Base-by-base conservation (phyloP, 306 rosid genomes). In the Argentina anserina region DNA sequence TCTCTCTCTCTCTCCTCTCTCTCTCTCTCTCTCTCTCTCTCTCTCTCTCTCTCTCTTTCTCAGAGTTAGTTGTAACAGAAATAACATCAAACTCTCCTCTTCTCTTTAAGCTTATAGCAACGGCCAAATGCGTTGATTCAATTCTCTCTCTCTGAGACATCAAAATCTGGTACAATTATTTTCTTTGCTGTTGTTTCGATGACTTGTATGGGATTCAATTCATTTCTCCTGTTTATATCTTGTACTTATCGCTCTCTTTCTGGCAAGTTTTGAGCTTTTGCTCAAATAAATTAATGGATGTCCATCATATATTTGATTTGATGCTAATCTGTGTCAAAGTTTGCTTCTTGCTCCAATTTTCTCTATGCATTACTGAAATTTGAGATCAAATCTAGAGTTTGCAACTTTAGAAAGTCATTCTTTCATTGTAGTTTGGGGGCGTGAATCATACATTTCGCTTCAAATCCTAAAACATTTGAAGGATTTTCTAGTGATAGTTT, bases 1-100 rank as follows among this genome's bases (percentile, higher is more conserved):
- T 86, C 86, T 86, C 86, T 80, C 74, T 75, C 85, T 81, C 76
- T 76, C 21, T 50, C 3, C n/a, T 52, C 9, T 52, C 49, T 9
- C 14, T 43, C 49, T 9, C 45, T 41, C 45, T 36, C 86, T 80
- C 74, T 75, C 83, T 81, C 75, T 76, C 26, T 55, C 5, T 55
- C 13, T 55, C 53, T 14, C n/a, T 47, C 55, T 43, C 49, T 41
- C 45, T 41, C 45, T 41, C 2, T 41, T 0, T 39, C 1, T 39
- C 2, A 5, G 2, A 41, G 14, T 41, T 50, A 49, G 15, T 3
- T 50, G 59, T 69, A 45, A 75, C 70, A 40, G 64, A 59, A 58
- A 70, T 73, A 65, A 28, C 5, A 18, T 50, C 1, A 33, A 18
- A 45, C 72, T 25, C 69, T 81, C 74, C 59, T 20, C 70, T 60